Conservation (phyloP, 129 eudicot species). For the Pseudognaphalium luteoalbum region DNA sequence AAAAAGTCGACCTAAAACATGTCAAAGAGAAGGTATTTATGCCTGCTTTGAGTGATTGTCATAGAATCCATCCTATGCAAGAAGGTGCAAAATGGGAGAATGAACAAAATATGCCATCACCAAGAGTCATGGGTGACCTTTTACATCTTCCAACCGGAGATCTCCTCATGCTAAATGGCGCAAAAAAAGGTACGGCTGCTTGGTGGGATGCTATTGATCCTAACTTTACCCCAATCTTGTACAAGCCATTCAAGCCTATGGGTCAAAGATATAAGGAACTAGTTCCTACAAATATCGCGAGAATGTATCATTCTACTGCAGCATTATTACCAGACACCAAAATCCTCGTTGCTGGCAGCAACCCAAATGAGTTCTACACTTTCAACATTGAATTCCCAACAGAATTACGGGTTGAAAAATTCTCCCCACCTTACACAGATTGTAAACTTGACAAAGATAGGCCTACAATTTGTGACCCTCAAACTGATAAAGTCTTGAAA, state of each 20-base stretch:
- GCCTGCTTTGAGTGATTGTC: slow-evolving; percentile 64
- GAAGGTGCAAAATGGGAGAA: slow-evolving; percentile 53
- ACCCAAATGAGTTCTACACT: slow-evolving; percentile 51
- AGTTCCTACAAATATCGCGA: slow-evolving; percentile 43
- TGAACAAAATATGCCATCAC: slow-evolving; percentile 72
- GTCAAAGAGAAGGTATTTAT: slow-evolving; percentile 27
- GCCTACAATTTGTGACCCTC: slow-evolving; percentile 17
- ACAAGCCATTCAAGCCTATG: slow-evolving; percentile 40
- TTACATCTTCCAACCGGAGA: slow-evolving; percentile 71
- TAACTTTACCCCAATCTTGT: slow-evolving; percentile 54
- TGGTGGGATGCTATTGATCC: slow-evolving; percentile 70
- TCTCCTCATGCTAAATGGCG: slow-evolving; percentile 68
- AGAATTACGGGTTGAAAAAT: slow-evolving; percentile 71
- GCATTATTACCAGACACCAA: slow-evolving; percentile 59
- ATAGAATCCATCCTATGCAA: slow-evolving; percentile 39
- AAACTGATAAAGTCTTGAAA: slow-evolving; percentile 29
- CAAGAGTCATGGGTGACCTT: slow-evolving; percentile 74
- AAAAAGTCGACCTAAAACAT: slow-evolving; percentile 42
- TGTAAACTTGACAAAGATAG: slow-evolving; percentile 29
- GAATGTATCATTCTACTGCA: slow-evolving; percentile 79
- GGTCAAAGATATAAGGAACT: slow-evolving; percentile 54
- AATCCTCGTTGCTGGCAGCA: slow-evolving; percentile 80
- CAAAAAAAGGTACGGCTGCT: slow-evolving; percentile 62
- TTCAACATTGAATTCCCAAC: slow-evolving; percentile 42
- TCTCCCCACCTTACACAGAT: slow-evolving; percentile 69